Evolutionary conservation across 116 monocot species (phyloP).

Genomic region (Thalassia testudinum): DNA sequence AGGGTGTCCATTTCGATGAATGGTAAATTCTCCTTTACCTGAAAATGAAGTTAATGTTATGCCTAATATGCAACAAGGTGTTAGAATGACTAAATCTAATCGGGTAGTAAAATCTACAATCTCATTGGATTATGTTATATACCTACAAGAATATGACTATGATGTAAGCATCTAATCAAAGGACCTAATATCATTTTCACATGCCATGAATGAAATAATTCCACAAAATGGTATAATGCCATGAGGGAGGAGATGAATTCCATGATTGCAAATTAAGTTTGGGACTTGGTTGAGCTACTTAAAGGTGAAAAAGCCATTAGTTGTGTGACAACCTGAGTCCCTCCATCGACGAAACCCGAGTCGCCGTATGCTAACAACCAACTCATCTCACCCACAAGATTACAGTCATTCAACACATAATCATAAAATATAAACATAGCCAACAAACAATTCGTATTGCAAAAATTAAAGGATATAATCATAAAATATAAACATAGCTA

Average conservation of each 20-base stretch:
- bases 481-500: no score
- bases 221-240: background rate
- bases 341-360: no score
- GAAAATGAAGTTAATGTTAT: no score
- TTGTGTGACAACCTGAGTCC: no score
- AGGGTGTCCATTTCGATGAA: no score
- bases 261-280: conserved; percentile 1
- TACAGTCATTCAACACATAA: no score
- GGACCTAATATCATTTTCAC: conserved; percentile 1
- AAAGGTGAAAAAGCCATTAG: background rate
- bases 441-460: no score
- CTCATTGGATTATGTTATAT: background rate
- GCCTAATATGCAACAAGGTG: background rate
- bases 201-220: background rate
- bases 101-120: background rate
- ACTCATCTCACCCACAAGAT: no score
- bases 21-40: no score
- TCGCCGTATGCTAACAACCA: no score
- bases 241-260: conserved; percentile 4
- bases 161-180: background rate
- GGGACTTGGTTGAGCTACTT: background rate
- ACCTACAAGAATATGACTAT: conserved; percentile 1
- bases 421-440: no score
- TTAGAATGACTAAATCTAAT: background rate
- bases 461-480: no score